Evolutionary conservation across 1,284 basidiomycete species (phyloP).

Genomic region (Amylostereum areolatum): DNA sequence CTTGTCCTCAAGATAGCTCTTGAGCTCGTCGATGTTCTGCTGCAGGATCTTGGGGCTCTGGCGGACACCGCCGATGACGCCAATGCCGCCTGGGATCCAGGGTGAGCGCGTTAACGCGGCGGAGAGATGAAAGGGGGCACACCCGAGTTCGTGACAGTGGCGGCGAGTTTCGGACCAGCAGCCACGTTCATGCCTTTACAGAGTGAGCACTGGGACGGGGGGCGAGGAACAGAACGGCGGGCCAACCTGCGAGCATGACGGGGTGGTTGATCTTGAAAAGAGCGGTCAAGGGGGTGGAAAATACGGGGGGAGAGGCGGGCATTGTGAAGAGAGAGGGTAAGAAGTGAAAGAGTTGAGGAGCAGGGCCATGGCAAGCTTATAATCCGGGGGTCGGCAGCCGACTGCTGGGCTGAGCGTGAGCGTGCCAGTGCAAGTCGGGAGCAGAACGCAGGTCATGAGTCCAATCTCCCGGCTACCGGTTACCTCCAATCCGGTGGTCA

Average conservation of each 20-base stretch:
- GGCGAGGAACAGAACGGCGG: too few species aligned
- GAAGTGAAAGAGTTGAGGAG: not conserved
- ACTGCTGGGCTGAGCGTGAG: too few species aligned
- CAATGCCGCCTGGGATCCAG: slow-evolving; percentile 55
- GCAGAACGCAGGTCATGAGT: too few species aligned
- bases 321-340: slow-evolving; percentile 25
- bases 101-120: not conserved
- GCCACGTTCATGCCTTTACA: slow-evolving; percentile 77
- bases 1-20: slow-evolving; percentile 62
- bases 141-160: slow-evolving; percentile 76
- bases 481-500: too few species aligned
- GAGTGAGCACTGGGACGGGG: not conserved
- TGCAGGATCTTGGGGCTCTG: slow-evolving; percentile 65
- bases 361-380: too few species aligned
- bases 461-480: too few species aligned
- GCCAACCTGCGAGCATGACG: slow-evolving; percentile 64
- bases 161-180: slow-evolving; percentile 72
- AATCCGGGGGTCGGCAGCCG: too few species aligned
- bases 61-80: slow-evolving; percentile 77
- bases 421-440: too few species aligned
- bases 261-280: slow-evolving; percentile 80
- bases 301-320: slow-evolving; percentile 50
- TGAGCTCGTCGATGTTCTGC: slow-evolving; percentile 62
- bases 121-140: slow-evolving; percentile 5
- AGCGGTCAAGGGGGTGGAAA: slow-evolving; percentile 59